Conservation (phyloP, 2,329 filamentous ascomycete genomes). For the Colletotrichum trifolii region DNA sequence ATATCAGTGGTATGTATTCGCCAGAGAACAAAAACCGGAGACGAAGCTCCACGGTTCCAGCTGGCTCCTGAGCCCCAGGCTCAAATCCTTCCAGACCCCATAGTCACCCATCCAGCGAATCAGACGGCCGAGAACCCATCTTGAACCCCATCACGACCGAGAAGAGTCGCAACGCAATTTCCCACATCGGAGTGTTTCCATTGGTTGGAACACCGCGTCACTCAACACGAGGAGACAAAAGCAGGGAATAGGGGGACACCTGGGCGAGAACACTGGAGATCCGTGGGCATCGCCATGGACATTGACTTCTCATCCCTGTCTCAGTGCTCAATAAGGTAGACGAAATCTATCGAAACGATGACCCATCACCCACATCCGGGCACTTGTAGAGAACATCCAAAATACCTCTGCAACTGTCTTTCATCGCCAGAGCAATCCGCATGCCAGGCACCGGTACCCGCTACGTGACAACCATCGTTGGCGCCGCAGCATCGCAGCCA, state of each 20-base stretch:
- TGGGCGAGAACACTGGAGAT: neutral
- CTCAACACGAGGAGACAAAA: conserved; percentile 2
- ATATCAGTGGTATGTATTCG: too few relatives aligned
- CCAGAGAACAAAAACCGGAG: too few relatives aligned
- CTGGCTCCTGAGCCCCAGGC: too few relatives aligned
- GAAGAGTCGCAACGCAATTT: conserved; percentile 7
- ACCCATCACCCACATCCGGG: too few relatives aligned
- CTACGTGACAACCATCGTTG: too few relatives aligned
- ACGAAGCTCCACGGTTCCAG: too few relatives aligned
- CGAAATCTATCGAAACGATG: neutral
- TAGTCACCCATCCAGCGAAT: neutral
- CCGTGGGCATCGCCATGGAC: too few relatives aligned
- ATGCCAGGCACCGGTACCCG: too few relatives aligned
- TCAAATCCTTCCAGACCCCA: neutral
- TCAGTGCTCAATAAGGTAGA: neutral
- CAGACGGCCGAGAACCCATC: neutral
- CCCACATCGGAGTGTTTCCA: conserved; percentile 7
- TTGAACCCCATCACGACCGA: neutral
- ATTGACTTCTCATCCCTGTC: neutral
- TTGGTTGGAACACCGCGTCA: conserved; percentile 8
- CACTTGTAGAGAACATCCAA: too few relatives aligned
- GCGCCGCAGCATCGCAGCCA: too few relatives aligned
- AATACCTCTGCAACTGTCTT: too few relatives aligned
- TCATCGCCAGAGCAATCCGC: too few relatives aligned
- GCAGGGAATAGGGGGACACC: neutral